Evolutionary conservation across 768 basidiomycete species (phyloP).

Genomic region (Hygrophorus pudorinus): DNA sequence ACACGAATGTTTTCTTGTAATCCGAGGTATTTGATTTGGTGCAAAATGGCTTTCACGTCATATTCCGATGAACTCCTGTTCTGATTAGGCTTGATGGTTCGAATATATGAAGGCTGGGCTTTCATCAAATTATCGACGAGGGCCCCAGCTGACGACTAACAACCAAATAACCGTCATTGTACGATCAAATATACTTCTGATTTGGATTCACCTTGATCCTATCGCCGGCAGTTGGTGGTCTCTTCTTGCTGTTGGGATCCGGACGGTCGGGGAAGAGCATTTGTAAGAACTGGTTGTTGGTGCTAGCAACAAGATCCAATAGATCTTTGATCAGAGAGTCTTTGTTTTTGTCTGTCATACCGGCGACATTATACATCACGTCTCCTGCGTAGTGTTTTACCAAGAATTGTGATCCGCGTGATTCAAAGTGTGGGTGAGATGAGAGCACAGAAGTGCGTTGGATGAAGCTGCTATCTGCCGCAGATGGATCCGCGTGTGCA

Average conservation of each 20-base stretch:
- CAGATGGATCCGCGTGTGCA: conserved; percentile 92
- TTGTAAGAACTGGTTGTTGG: conserved; percentile 80
- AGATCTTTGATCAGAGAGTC: conserved; percentile 93
- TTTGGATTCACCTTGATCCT: conserved; percentile 75
- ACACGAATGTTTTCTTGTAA: conserved; percentile 98
- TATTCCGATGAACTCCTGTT: conserved; percentile 90
- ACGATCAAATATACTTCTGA: not conserved
- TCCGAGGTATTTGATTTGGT: conserved; percentile 99
- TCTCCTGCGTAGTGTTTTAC: conserved; percentile 98
- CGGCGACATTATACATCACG: conserved; percentile 93
- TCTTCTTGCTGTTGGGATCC: conserved; percentile 94
- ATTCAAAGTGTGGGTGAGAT: conserved; percentile 88
- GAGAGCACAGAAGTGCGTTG: conserved; percentile 79
- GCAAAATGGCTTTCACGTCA: conserved; percentile 88
- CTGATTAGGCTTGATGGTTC: conserved; percentile 98
- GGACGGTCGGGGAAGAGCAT: conserved; percentile 87
- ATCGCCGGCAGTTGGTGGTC: conserved; percentile 95
- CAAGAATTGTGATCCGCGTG: conserved; percentile 88
- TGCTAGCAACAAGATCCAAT: conserved; percentile 76
- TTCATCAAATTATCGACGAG: conserved; percentile 97
- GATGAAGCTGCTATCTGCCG: conserved; percentile 94
- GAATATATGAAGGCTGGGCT: conserved; percentile 94
- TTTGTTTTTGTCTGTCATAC: conserved; percentile 99
- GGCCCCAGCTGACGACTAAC: conserved; percentile 81
- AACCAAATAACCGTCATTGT: not conserved